Conservation (phyloP, 805 yeast species). For the Kodamaea lidongshanica region DNA sequence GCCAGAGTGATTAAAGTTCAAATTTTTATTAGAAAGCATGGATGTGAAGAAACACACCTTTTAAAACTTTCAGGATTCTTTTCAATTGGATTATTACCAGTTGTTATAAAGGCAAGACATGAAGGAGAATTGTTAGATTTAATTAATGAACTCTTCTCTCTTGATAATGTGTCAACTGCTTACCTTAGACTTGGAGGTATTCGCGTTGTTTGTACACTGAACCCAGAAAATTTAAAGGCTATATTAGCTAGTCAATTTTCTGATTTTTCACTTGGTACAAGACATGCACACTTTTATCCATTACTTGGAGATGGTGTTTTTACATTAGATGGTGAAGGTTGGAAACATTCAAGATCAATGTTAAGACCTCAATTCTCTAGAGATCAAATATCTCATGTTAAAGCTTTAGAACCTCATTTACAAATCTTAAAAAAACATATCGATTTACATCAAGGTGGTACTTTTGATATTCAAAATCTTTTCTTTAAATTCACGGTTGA, state of each 20-base stretch:
- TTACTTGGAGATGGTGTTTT: constrained; percentile 24
- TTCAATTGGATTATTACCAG: constrained; percentile 9
- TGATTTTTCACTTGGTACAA: constrained; percentile 20
- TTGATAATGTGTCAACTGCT: constrained; percentile 3
- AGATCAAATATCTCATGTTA: constrained; percentile 23
- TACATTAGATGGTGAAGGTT: constrained; percentile 23
- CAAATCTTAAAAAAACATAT: constrained; percentile 15
- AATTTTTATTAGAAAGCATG: constrained; percentile 9
- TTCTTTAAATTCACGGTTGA: constrained; percentile 33
- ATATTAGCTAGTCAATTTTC: constrained; percentile 22
- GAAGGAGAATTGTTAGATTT: constrained; percentile 23
- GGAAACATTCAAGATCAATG: constrained; percentile 25
- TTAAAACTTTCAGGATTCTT: constrained; percentile 6
- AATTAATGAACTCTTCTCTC: constrained; percentile 8
- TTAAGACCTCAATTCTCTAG: constrained; percentile 24
- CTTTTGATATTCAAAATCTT: constrained; percentile 29
- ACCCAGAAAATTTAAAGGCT: constrained; percentile 24
- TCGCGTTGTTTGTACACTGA: constrained; percentile 17
- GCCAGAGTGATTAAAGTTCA: constrained; percentile 5
- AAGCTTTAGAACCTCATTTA: constrained; percentile 20
- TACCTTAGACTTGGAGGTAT: constrained; percentile 12
- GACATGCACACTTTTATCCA: constrained; percentile 17
- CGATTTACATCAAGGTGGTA: constrained; percentile 15
- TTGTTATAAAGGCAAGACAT: constrained; percentile 14
- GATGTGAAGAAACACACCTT: constrained; percentile 9